These are phyloP conservation scores for Aspergillus haitiensis DNA, from an alignment of 495 filamentous ascomycete species.

Conservation along the genomic window DNA sequence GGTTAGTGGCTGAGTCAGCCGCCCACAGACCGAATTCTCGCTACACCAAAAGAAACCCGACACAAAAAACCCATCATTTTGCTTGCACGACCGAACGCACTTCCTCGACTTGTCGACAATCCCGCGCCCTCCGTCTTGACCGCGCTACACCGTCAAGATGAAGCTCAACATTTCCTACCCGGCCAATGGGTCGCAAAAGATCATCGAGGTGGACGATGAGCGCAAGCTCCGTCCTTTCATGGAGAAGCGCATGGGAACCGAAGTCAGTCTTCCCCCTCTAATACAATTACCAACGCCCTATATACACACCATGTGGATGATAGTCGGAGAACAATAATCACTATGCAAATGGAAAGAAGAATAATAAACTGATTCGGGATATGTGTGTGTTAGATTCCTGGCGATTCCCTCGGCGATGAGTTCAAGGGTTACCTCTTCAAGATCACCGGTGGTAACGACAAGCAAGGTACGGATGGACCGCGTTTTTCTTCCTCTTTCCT, in stretches of 20 bases:
- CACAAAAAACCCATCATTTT: slow-evolving; percentile 33
- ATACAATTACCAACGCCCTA: slow-evolving; percentile 4
- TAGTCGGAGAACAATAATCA: slow-evolving; percentile 13
- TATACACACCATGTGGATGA: slow-evolving; percentile 8
- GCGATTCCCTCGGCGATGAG: slow-evolving; percentile 92
- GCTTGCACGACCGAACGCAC: slow-evolving; percentile 33
- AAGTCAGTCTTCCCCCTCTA: slow-evolving; percentile 60
- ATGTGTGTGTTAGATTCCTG: slow-evolving; percentile 51
- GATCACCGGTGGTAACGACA: slow-evolving; percentile 99
- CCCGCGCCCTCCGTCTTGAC: slow-evolving; percentile 54
- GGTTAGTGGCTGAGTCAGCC: slow-evolving; percentile 35
- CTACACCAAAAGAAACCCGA: slow-evolving; percentile 36
- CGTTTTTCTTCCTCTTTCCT: neutral
- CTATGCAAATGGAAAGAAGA: slow-evolving; percentile 28
- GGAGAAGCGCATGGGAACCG: slow-evolving; percentile 94
- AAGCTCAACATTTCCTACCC: slow-evolving; percentile 98
- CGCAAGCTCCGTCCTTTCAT: slow-evolving; percentile 84
- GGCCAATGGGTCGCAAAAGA: slow-evolving; percentile 98
- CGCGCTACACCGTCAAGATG: slow-evolving; percentile 61
- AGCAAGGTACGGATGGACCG: slow-evolving; percentile 66
- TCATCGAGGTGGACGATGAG: slow-evolving; percentile 98
- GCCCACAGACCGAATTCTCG: slow-evolving; percentile 38
- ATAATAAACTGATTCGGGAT: slow-evolving; percentile 42
- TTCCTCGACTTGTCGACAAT: slow-evolving; percentile 49
- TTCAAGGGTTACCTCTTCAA: slow-evolving; percentile 91